Evolutionary conservation across 1,284 basidiomycete genomes (phyloP).

Genomic region (Boletus semigastroideus): DNA sequence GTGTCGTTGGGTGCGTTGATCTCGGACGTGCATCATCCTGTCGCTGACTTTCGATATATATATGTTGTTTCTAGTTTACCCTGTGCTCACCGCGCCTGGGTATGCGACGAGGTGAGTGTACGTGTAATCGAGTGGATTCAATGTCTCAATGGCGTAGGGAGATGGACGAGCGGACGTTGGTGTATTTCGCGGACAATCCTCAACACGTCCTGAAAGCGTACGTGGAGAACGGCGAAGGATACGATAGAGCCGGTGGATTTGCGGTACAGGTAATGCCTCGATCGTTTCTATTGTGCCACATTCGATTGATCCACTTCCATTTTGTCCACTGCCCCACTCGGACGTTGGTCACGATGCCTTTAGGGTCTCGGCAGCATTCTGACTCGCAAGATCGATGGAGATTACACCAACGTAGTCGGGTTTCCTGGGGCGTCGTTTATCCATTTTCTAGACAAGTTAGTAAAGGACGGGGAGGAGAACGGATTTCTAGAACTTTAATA

Average conservation of each 20-base stretch:
- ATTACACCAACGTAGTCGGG: slow-evolving; percentile 92
- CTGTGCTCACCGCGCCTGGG: slow-evolving; percentile 81
- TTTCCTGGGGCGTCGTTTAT: slow-evolving; percentile 84
- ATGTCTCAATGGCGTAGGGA: slow-evolving; percentile 46
- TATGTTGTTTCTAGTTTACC: slow-evolving; percentile 58
- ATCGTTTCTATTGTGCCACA: no score
- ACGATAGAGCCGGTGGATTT: slow-evolving; percentile 93
- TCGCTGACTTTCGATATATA: no score
- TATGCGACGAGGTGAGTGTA: slow-evolving; percentile 70
- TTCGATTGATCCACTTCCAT: no score
- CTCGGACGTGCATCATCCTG: no score
- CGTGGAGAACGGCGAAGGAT: slow-evolving; percentile 84
- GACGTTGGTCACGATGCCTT: no score
- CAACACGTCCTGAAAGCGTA: slow-evolving; percentile 76
- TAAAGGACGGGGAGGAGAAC: slow-evolving; percentile 73
- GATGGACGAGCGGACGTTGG: slow-evolving; percentile 80
- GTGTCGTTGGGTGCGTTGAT: no score
- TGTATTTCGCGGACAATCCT: slow-evolving; percentile 77
- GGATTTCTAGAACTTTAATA: slow-evolving; percentile 47
- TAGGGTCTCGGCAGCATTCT: no score
- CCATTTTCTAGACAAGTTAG: slow-evolving; percentile 60
- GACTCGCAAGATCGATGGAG: no score
- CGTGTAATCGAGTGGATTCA: neutral
- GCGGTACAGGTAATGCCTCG: slow-evolving; percentile 74
- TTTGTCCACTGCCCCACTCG: no score